Evolutionary conservation across 164 flowering plant genomes (phyloP), one percentile per base, ranked within the genome.

Genomic region (Santalum album): DNA sequence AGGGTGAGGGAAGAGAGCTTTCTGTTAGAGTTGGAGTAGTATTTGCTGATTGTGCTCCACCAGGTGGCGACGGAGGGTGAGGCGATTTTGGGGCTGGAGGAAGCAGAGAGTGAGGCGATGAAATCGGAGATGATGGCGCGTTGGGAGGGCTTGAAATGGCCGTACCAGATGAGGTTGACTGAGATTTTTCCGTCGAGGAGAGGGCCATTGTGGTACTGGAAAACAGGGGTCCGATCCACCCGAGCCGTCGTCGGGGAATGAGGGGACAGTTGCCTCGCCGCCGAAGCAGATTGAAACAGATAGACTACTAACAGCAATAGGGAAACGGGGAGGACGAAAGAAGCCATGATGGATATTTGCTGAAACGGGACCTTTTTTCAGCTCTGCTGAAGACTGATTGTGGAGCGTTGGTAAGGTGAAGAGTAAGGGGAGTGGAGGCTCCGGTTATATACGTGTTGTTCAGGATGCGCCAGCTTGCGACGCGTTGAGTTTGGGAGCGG

Each of bases 1-100:
- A 74, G 71, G 18, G 42, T 19, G 11, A 71, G 71, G 0, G 69
- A 46, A 25, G 70, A 11, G 10, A 58, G 4, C 18, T 63, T 68
- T 57, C 61, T 67, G 59, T 64, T 65, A 50, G 60, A 34, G 21
- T 35, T 52, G 59, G 38, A 23, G 67, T 75, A 71, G 70, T 82
- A 80, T 42, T 70, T 77, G 44, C 70, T 79, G 0, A 64, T 72
- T 24, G 67, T 59, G 25, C 70, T 66, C 95, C 88, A 84, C 88
- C 95, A 86, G 16, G 78, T 26, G 44, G 85, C 51, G 9, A 82
- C 89, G 0, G 91, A 72, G 0, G 84, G 84, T 15, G 62, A 63
- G 51, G 2, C 3, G 1, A 46, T 12, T 0, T 11, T 34, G 42
- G 62, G 54, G 22, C 63, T 15, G 0, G 70, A 32, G 2, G 65